Evolutionary conservation across 1,284 basidiomycete genomes (phyloP).

Genomic region (Porodaedalea pini): DNA sequence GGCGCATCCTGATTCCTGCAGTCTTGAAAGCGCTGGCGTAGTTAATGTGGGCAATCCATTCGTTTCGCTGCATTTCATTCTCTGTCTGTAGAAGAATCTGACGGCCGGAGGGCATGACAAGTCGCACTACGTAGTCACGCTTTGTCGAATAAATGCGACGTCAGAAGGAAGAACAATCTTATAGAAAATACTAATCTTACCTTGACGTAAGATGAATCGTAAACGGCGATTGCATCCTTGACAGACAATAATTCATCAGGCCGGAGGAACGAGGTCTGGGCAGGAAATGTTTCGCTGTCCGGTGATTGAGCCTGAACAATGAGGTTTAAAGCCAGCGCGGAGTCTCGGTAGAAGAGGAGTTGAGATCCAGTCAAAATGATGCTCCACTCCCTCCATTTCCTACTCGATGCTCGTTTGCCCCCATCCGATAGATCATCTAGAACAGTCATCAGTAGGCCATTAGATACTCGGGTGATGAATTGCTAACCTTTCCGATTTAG

Average conservation of each 20-base stretch:
- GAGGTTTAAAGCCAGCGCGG: constrained; percentile 61
- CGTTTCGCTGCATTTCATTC: constrained; percentile 76
- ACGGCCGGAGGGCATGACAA: constrained; percentile 72
- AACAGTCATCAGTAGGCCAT: not conserved
- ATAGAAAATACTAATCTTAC: constrained; percentile 36
- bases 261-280: constrained; percentile 61
- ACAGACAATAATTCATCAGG: constrained; percentile 88
- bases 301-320: constrained; percentile 46
- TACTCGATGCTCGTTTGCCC: constrained; percentile 69
- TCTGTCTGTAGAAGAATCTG: constrained; percentile 80
- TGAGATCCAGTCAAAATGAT: constrained; percentile 89
- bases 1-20: constrained; percentile 80
- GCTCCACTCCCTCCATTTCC: constrained; percentile 89
- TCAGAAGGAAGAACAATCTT: constrained; percentile 15
- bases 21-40: constrained; percentile 93
- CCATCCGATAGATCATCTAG: constrained; percentile 71
- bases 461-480: not conserved
- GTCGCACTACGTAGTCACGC: constrained; percentile 74
- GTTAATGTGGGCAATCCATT: constrained; percentile 93
- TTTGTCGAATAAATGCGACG: constrained; percentile 28
- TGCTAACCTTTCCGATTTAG: constrained; percentile 68
- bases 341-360: constrained; percentile 88
- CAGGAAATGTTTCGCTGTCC: constrained; percentile 41
- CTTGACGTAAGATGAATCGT: constrained; percentile 74
- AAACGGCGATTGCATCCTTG: constrained; percentile 75